A percentile compares a stretch with the other conserved stretches of the same genome.
Conservation (phyloP, 2,329 filamentous ascomycete species). For the Diaporthe caulivora region DNA sequence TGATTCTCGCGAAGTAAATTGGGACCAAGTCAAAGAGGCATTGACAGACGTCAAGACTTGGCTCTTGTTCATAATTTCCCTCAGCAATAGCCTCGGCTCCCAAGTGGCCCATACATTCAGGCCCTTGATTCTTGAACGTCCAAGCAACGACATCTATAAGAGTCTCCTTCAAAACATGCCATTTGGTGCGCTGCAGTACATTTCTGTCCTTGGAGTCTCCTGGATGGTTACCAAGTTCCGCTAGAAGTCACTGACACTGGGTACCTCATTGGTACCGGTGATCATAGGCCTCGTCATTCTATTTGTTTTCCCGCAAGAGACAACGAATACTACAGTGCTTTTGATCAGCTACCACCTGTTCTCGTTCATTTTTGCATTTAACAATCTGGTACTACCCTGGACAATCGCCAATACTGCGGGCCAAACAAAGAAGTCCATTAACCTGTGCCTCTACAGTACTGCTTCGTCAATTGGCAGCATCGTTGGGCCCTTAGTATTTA, state of each 20-base stretch:
- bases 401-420: slow-evolving; percentile 77
- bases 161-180: slow-evolving; percentile 76
- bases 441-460: slow-evolving; percentile 74
- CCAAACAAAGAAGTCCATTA: slow-evolving; percentile 74
- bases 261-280: slow-evolving; percentile 68
- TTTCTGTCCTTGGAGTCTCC: slow-evolving; percentile 70
- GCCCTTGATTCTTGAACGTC: slow-evolving; percentile 70
- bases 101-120: slow-evolving; percentile 75
- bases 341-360: slow-evolving; percentile 75
- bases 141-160: slow-evolving; percentile 69
- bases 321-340: slow-evolving; percentile 58
- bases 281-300: slow-evolving; percentile 70
- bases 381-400: slow-evolving; percentile 76
- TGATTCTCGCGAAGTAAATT: slow-evolving; percentile 77
- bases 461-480: slow-evolving; percentile 75
- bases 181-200: slow-evolving; percentile 71
- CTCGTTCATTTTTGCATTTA: slow-evolving; percentile 74
- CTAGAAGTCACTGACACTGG: slow-evolving; percentile 68
- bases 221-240: slow-evolving; percentile 69
- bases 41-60: slow-evolving; percentile 64
- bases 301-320: slow-evolving; percentile 62
- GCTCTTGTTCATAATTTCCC: slow-evolving; percentile 70
- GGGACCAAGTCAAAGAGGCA: slow-evolving; percentile 71
- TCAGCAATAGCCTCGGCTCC: slow-evolving; percentile 75
- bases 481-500: slow-evolving; percentile 74